Evolutionary conservation across 176 grass and related monocot species (phyloP).

Genomic region (Musa schizocarpa): DNA sequence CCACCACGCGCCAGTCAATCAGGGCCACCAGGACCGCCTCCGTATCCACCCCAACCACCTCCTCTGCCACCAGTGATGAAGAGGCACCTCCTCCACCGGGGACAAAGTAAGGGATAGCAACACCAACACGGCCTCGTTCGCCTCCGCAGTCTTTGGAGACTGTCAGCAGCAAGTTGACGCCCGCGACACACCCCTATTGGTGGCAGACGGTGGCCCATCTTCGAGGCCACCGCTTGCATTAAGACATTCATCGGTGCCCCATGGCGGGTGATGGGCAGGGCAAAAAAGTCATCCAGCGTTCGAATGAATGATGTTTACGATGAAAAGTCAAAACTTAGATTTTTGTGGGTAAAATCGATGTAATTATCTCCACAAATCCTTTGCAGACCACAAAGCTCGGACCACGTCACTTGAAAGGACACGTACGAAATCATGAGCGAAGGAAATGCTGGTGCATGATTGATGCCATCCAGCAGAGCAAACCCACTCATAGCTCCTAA

Average conservation of each 20-base stretch:
- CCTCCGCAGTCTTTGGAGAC: conserved; percentile 21
- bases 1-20: not conserved
- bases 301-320: not conserved
- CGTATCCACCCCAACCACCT: not conserved
- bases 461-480: too few species aligned
- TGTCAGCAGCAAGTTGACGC: too few species aligned
- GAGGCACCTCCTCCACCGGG: conserved; percentile 18
- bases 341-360: too few species aligned
- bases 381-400: too few species aligned
- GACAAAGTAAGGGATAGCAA: not conserved
- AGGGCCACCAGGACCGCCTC: not conserved
- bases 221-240: conserved; percentile 14
- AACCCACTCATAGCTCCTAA: too few species aligned
- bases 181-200: conserved; percentile 9
- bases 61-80: conserved; percentile 20
- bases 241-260: conserved; percentile 23
- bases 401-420: too few species aligned
- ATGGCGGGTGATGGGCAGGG: conserved; percentile 19
- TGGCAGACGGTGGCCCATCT: conserved; percentile 1
- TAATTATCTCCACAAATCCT: too few species aligned
- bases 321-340: too few species aligned
- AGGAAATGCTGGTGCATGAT: too few species aligned
- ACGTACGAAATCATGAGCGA: too few species aligned
- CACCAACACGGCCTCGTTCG: not conserved
- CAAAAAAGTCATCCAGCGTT: conserved; percentile 72